phyloP scores from a whole-genome alignment of 129 eudicot genomes.

The Artemisia argyi region DNA sequence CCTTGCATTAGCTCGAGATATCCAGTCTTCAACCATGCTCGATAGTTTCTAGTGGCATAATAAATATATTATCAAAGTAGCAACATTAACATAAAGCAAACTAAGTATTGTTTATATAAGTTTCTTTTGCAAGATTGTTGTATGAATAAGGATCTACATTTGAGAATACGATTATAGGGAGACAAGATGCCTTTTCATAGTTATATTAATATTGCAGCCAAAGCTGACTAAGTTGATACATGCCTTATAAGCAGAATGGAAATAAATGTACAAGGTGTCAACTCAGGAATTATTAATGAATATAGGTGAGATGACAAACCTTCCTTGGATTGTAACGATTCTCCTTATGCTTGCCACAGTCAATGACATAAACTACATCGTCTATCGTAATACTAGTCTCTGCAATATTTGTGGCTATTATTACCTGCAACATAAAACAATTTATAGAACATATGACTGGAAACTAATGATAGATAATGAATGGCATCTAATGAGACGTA shows the following conservation, averaged over 20 bases:
- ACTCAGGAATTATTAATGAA: not conserved
- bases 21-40: conserved; percentile 99
- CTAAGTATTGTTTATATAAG: not conserved
- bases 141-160: conserved; percentile 13
- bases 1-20: conserved; percentile 95
- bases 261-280: conserved; percentile 10
- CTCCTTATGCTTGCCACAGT: conserved; percentile 96
- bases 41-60: conserved; percentile 67
- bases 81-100: conserved; percentile 6
- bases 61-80: not conserved
- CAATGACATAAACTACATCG: conserved; percentile 95
- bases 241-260: conserved; percentile 13
- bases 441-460: conserved; percentile 5
- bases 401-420: conserved; percentile 96
- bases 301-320: conserved; percentile 45
- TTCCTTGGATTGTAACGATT: conserved; percentile 92
- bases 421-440: conserved; percentile 55
- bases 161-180: not conserved
- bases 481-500: not conserved
- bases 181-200: not conserved
- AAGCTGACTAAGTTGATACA: not conserved
- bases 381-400: conserved; percentile 98
- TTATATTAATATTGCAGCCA: conserved; percentile 3
- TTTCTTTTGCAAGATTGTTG: not conserved
- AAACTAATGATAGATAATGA: not conserved